Base-by-base conservation (phyloP, 176 grass and related monocot genomes). In the Oryza punctata region DNA sequence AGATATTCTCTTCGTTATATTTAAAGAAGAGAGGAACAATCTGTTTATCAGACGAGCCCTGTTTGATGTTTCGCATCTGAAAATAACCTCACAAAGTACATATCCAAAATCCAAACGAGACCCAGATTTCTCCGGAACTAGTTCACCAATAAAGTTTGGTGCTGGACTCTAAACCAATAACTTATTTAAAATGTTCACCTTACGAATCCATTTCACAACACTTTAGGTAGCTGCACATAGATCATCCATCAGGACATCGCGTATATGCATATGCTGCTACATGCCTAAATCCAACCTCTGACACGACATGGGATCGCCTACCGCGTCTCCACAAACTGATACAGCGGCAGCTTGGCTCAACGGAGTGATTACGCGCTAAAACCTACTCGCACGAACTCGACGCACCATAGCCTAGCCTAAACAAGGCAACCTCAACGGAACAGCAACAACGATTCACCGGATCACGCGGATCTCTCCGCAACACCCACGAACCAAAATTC, bases 401-500 rank as follows among this genome's bases (percentile, higher is more conserved):
- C 45, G n/a, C 77, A 63, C 63, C 40, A 41, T 74, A 13, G 7
- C 75, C 29, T 25, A 54, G 13, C 24, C 24, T 2, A 78, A 78
- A 15, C 37, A 29, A 24, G 76, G 26, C 63, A 67, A 14, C 69
- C 14, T 33, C 26, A 35, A 12, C 35, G 25, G 18, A 32, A 49
- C 14, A 14, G 61, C 21, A 45, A 24, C 12, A 25, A 6, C 28
- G 21, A 72, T 10, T 9, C n/a, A n/a, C 2, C 30, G 12, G 15
- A 68, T 57, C 88, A 12, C 49, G 38, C 59, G 70, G 88, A 88
- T 94, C 88, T 79, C 73, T 10, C 10, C 7, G 73, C 43, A 27
- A 66, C 45, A 13, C 49, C 23, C 50, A 54, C 26, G 32, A 33
- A n/a, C 4, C 23, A 16, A 77, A 80, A 75, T 35, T 78, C 50